Conservation (phyloP, 345 rosid species). For the Turritis glabra region DNA sequence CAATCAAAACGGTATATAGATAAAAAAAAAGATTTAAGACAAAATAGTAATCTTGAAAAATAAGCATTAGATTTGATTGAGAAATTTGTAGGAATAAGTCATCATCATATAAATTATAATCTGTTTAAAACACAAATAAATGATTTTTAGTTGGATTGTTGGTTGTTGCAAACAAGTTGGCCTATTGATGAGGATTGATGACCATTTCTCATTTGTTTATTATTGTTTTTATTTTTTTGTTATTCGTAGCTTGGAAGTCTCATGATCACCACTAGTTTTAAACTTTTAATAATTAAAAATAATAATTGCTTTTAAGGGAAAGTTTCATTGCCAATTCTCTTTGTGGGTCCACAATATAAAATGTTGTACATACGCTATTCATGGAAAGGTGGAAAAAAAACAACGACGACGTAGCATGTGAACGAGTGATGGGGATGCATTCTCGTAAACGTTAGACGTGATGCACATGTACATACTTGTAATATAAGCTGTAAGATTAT, state of each 20-base stretch:
- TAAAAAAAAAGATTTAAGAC: neutral
- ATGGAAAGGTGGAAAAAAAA: neutral
- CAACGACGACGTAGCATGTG: conserved; percentile 3
- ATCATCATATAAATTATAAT: conserved; percentile 18
- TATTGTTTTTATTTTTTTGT: neutral
- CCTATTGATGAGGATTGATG: conserved; percentile 17
- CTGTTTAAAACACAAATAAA: conserved; percentile 1
- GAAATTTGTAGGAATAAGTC: conserved; percentile 28
- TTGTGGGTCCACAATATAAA: conserved; percentile 14
- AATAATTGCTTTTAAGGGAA: neutral
- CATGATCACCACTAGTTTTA: conserved; percentile 26
- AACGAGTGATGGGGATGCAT: neutral
- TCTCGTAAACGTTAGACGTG: neutral
- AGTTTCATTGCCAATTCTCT: conserved; percentile 4
- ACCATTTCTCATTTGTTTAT: conserved; percentile 5
- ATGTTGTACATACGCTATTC: neutral
- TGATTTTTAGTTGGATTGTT: conserved; percentile 26
- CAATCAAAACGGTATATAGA: neutral
- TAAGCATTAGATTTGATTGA: neutral
- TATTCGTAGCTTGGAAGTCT: conserved; percentile 23
- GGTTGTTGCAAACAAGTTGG: conserved; percentile 29
- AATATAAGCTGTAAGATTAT: neutral
- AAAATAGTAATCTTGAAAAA: conserved; percentile 6
- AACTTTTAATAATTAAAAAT: neutral
- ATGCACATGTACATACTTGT: conserved; percentile 3